Base-by-base conservation (phyloP, 495 filamentous ascomycete genomes). In the Penicillium mononematosum region DNA sequence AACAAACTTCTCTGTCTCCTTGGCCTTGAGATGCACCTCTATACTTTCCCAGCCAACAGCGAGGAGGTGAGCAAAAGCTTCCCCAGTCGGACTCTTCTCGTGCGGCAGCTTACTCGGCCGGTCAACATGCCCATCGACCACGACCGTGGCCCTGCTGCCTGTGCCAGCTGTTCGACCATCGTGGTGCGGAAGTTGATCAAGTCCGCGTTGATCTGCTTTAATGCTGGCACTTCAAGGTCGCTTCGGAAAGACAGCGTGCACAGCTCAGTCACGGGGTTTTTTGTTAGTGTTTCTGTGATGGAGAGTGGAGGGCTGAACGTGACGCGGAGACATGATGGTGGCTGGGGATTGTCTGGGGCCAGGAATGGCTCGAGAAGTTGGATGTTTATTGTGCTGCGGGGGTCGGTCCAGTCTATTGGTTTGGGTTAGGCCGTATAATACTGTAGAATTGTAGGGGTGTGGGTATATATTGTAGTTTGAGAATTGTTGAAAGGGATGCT, bases 41-140 rank as follows among this genome's bases (percentile, higher is more conserved):
- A 79, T 66, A 57, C 72, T 81, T 20, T 76, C 71, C 83, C 84
- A 88, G 3, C 82, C 85, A 27, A 81, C 41, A 16, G 56, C 68
- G 31, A 78, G 55, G 0, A 83, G 58, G 42, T 71, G 64, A 46
- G 72, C 61, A 36, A 72, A 71, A 20, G 73, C 73, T 59, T 72
- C 66, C 22, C 70, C 77, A 42, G 60, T 71, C 42, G 66, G 61
- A 59, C 66, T 73, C 17, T 67, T 62, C 27, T 54, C 60, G 60
- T 79, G 73, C 32, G 61, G 31, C 43, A 76, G 44, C 56, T 67
- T 74, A 51, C 75, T 70, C 1, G 70, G 77, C 36, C 70, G 59
- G 12, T 80, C 75, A 10, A 78, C 67, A 39, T 72, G 66, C 31
- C 80, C 60, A 75, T 70, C 2, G 70, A 58, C 73, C 70, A 83